Conservation (phyloP, 805 yeast genomes). For the Saturnispora kantuleensis region DNA sequence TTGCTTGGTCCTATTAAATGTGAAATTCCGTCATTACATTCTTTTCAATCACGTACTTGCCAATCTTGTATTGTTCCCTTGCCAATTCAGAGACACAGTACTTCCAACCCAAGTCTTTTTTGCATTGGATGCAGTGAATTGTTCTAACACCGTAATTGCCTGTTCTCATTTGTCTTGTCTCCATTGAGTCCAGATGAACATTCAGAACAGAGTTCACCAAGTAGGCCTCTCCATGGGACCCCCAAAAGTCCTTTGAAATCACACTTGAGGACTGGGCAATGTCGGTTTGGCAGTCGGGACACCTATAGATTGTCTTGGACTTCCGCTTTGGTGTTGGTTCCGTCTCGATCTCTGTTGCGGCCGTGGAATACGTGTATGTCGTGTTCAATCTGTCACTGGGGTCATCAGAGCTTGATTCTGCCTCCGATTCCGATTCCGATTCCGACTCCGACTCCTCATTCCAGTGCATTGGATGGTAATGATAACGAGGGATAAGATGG, state of each 20-base stretch:
- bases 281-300: slow-evolving; percentile 27
- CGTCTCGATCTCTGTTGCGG: not conserved
- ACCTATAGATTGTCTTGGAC: slow-evolving; percentile 15
- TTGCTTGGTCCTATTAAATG: not conserved
- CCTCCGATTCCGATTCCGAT: no score
- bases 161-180: slow-evolving; percentile 25
- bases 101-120: slow-evolving; percentile 26
- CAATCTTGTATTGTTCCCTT: slow-evolving; percentile 26
- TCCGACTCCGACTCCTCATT: no score
- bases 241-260: slow-evolving; percentile 27
- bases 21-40: slow-evolving; percentile 9
- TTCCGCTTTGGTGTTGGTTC: not conserved
- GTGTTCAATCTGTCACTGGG: no score
- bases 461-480: no score
- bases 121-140: slow-evolving; percentile 26
- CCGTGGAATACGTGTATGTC: no score
- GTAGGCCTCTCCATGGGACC: slow-evolving; percentile 26
- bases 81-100: slow-evolving; percentile 23
- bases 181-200: slow-evolving; percentile 14
- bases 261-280: slow-evolving; percentile 22
- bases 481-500: no score
- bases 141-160: slow-evolving; percentile 25
- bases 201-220: slow-evolving; percentile 26
- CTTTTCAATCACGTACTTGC: slow-evolving; percentile 28
- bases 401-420: no score